These are phyloP conservation scores for Raphanus hybrid DNA, from an alignment of 441 rosid genomes.

Conservation along the genomic window DNA sequence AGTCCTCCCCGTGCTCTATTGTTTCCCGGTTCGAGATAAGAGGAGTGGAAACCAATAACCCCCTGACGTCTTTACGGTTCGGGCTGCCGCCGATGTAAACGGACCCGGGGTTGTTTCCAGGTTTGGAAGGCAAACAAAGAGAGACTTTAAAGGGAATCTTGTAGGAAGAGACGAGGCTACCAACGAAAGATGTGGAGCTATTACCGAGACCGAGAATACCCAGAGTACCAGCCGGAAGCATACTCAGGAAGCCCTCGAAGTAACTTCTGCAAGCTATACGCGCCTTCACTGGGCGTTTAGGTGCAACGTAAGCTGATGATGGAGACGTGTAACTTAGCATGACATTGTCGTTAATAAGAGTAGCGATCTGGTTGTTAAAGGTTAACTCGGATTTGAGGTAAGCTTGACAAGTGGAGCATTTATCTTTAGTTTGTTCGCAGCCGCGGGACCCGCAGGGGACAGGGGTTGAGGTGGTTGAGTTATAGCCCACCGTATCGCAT, in stretches of 20 bases:
- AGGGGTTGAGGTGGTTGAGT: constrained; percentile 4
- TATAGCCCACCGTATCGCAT: neutral
- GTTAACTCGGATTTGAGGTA: constrained; percentile 3
- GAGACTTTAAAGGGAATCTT: neutral
- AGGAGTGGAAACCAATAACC: constrained; percentile 2
- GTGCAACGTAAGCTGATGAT: neutral
- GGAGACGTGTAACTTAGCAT: neutral
- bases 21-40: constrained; percentile 8
- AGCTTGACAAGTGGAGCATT: neutral
- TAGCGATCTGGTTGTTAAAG: neutral
- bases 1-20: neutral
- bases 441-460: neutral
- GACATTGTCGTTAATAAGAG: neutral
- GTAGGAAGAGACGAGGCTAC: neutral
- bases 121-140: constrained; percentile 1
- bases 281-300: neutral
- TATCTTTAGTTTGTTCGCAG: neutral
- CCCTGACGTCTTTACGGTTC: neutral
- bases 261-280: neutral
- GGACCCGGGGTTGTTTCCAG: neutral
- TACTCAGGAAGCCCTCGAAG: neutral
- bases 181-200: constrained; percentile 8
- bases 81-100: neutral
- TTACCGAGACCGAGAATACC: constrained; percentile 7
- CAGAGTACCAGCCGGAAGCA: neutral